Evolutionary conservation across 2,329 filamentous ascomycete genomes (phyloP), one percentile per base, ranked within the genome.

Genomic region (Fusarium dlaminii): DNA sequence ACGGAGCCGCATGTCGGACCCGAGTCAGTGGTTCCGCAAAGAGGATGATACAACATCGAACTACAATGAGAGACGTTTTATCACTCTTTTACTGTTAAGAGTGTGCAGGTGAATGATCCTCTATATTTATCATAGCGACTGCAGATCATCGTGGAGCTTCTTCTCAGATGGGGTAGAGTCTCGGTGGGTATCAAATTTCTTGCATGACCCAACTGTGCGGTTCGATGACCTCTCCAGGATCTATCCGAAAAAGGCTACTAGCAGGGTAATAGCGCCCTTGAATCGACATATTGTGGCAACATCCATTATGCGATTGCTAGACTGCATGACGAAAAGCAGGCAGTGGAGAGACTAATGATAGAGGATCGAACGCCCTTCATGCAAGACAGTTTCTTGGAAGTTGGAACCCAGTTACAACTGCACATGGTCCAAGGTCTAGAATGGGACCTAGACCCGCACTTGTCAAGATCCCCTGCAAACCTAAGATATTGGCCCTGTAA

Each of bases 1-100:
- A 48, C 71, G 42, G 66, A 60, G 68, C 66, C 66, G 45, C 52
- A 64, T 65, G 34, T 52, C 66, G 68, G 65, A 70, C 29, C 59
- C 66, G 34, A 43, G 10, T n/a, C 14, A n/a, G 63, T 46, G 39
- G 29, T 36, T 30, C 54, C 40, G 60, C 36, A 55, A 22, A 48
- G 58, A 34, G 4, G 13, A 39, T 29, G 51, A 29, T 37, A 24
- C 34, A n/a, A 8, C 11, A 27, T 17, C 6, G 8, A n/a, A 54
- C 10, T 22, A 2, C 24, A 27, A 17, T 17, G 7, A 24, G 9
- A 27, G 14, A 22, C 32, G 8, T 11, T 54, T 22, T 2, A 15
- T 17, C 14, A 12, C 9, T 36, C 18, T 6, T 34, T 2, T 14
- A 5, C 22, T 17, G 9, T 9, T 22, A 1, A 22, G 5, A 3